Evolutionary conservation across 2,329 filamentous ascomycete genomes (phyloP).

Genomic region (Graphilbum fragrans): DNA sequence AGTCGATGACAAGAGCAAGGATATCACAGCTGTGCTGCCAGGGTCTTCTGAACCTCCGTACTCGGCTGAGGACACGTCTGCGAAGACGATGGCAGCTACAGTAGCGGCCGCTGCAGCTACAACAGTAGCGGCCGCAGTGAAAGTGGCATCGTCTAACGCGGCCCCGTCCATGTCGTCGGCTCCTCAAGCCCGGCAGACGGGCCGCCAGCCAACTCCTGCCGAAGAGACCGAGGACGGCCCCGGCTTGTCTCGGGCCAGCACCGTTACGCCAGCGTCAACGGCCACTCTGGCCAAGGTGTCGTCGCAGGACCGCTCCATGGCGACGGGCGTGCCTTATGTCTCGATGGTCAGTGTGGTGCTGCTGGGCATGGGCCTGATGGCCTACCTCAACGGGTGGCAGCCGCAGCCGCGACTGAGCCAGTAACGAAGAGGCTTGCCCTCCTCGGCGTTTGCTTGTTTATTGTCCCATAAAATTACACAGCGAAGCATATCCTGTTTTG

Average conservation of each 20-base stretch:
- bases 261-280: slow-evolving; percentile 26
- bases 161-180: too few species aligned
- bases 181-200: too few species aligned
- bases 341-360: slow-evolving; percentile 75
- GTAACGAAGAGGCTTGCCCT: background rate
- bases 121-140: background rate
- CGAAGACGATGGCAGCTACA: too few species aligned
- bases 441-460: background rate
- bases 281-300: slow-evolving; percentile 20
- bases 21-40: too few species aligned
- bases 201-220: background rate
- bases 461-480: background rate
- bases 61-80: too few species aligned
- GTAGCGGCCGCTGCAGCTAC: too few species aligned
- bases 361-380: slow-evolving; percentile 74
- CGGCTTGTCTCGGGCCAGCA: slow-evolving; percentile 34
- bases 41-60: too few species aligned
- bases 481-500: background rate
- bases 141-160: too few species aligned
- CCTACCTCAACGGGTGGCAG: slow-evolving; percentile 77
- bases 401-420: slow-evolving; percentile 16
- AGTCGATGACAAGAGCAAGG: too few species aligned
- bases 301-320: slow-evolving; percentile 29
- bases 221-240: slow-evolving; percentile 22
- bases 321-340: slow-evolving; percentile 59